A percentile compares a stretch with the other conserved stretches of the same genome.
These are phyloP conservation scores for Neofusicoccum parvum DNA, from an alignment of 2,329 filamentous ascomycete species.

Conservation along the genomic window DNA sequence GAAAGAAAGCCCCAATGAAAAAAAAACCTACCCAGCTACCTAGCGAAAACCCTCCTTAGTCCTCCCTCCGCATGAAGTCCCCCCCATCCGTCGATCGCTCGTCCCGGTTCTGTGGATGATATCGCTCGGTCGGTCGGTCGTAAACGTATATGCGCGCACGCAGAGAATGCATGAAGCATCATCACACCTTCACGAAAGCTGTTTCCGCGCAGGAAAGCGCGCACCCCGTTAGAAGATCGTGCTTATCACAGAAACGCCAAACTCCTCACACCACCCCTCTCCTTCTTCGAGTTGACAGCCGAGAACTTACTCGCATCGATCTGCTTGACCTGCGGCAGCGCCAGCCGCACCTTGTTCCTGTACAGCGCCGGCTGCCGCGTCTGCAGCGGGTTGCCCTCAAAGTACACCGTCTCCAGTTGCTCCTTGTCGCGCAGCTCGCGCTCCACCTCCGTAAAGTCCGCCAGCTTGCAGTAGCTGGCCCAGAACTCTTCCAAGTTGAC, in stretches of 20 bases:
- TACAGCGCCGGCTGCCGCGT: conserved; percentile 78
- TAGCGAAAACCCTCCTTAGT: not conserved
- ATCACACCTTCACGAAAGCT: conserved; percentile 20
- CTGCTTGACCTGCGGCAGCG: conserved; percentile 83
- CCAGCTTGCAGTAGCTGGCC: conserved; percentile 86
- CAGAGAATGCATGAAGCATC: not conserved
- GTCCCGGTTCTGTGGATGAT: not conserved
- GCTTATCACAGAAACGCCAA: not conserved
- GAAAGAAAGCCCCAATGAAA: not conserved
- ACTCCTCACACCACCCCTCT: not conserved
- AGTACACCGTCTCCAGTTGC: conserved; percentile 85
- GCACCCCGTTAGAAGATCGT: not conserved
- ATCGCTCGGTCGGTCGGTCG: not conserved
- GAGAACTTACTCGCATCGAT: conserved; percentile 73
- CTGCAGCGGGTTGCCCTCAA: conserved; percentile 93
- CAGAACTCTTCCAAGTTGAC: conserved; percentile 83
- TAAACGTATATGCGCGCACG: not conserved
- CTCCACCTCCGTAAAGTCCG: conserved; percentile 81
- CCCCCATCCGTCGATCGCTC: not conserved
- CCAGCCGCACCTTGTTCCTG: conserved; percentile 87
- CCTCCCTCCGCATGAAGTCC: not conserved
- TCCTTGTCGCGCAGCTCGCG: conserved; percentile 76
- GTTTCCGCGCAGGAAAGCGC: not conserved
- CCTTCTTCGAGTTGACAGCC: not conserved
- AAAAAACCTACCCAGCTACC: not conserved